These are phyloP conservation scores for Mortierella antarctica DNA, from an alignment of 192 early-diverging fungal species.

Conservation along the genomic window DNA sequence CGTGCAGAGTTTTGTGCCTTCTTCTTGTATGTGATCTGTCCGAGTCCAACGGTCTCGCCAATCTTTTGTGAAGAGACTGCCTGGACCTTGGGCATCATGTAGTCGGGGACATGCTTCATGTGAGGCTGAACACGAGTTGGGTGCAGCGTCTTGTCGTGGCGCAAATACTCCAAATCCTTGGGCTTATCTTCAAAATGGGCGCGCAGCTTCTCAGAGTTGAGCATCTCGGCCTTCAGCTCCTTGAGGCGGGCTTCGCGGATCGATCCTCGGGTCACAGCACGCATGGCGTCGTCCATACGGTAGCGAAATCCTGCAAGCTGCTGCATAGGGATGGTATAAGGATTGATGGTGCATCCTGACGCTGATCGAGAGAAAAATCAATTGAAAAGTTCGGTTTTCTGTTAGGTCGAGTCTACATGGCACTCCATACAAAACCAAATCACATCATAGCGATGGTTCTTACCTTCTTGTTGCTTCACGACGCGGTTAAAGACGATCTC, in stretches of 20 bases:
- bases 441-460: background rate
- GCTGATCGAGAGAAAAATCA: constrained; percentile 3
- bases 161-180: constrained; percentile 88
- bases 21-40: constrained; percentile 42
- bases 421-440: too few relatives aligned
- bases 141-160: constrained; percentile 91
- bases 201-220: constrained; percentile 93
- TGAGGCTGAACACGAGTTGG: constrained; percentile 85
- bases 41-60: constrained; percentile 38
- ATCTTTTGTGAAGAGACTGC: constrained; percentile 48
- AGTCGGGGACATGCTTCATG: constrained; percentile 93
- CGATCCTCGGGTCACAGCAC: constrained; percentile 75
- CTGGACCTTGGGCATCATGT: constrained; percentile 88
- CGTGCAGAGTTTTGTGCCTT: constrained; percentile 42
- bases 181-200: constrained; percentile 98
- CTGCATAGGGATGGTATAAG: constrained; percentile 90
- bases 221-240: constrained; percentile 93
- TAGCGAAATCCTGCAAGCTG: constrained; percentile 94
- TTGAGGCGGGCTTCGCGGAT: constrained; percentile 94
- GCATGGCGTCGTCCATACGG: constrained; percentile 87
- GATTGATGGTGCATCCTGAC: constrained; percentile 65
- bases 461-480: constrained; percentile 73
- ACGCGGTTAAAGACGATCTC: constrained; percentile 81
- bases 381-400: background rate
- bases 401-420: background rate